Percentiles rank a stretch among this genome's conserved stretches.
phyloP scores from a whole-genome alignment of 1,284 basidiomycete genomes.

The Cryptococcus sp. region DNA sequence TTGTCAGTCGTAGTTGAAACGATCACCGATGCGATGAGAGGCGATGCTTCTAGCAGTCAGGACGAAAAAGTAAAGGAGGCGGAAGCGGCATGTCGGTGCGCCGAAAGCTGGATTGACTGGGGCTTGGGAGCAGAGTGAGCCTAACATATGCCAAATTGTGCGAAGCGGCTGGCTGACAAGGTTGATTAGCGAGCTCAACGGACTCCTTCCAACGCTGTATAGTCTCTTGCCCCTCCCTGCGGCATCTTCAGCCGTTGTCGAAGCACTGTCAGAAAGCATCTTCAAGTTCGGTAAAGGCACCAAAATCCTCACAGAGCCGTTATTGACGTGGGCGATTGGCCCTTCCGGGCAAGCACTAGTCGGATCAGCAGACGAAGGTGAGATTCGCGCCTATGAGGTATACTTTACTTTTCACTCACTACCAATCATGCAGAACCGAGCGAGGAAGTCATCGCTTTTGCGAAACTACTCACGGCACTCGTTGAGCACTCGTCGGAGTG shows the following conservation, averaged over 20 bases:
- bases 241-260: conserved; percentile 71
- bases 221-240: conserved; percentile 60
- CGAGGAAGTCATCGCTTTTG: conserved; percentile 59
- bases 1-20: conserved; percentile 69
- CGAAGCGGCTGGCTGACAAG: conserved; percentile 5
- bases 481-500: conserved; percentile 84
- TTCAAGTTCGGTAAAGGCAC: conserved; percentile 70
- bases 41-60: conserved; percentile 17
- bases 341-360: conserved; percentile 31
- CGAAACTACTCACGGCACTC: conserved; percentile 74
- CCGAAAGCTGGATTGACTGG: conserved; percentile 75
- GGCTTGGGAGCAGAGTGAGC: conserved; percentile 68
- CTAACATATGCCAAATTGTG: neutral
- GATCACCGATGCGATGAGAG: conserved; percentile 60
- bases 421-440: conserved; percentile 31
- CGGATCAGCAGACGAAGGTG: conserved; percentile 29
- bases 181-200: conserved; percentile 56
- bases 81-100: conserved; percentile 70
- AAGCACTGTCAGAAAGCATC: conserved; percentile 71
- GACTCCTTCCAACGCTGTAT: conserved; percentile 56
- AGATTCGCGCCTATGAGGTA: neutral
- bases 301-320: conserved; percentile 73
- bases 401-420: neutral
- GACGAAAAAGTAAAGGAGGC: conserved; percentile 58
- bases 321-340: conserved; percentile 73